Evolutionary conservation across 202 grass and related monocot genomes (phyloP), one percentile per base, ranked within the genome.

Genomic region (Schoenoplectus triqueter): DNA sequence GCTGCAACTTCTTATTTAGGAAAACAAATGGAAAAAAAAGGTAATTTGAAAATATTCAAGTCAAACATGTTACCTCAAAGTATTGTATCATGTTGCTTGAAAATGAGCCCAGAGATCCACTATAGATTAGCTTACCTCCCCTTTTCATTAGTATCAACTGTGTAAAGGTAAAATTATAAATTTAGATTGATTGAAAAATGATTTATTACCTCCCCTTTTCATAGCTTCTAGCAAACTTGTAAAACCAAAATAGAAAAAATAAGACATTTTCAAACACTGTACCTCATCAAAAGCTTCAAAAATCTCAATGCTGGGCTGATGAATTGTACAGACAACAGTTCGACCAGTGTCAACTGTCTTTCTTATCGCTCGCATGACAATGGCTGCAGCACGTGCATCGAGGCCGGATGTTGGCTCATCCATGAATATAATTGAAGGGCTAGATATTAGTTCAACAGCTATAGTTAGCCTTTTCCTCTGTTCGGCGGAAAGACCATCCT

Each of bases 61-160:
- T 19, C 22, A 51, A n/a, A 22, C 14, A 44, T 84, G 59, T 92
- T 93, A 98, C 95, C 92, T 95, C 88, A 7, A 98, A 98, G 87
- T 98, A 98, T 76, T 91, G 87, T 86, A 90, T 90, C 91, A 98
- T 93, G 69, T 92, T 92, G 11, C 67, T 84, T 64, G 92, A 98
- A 63, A 98, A 80, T 14, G 90, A 67, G 63, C 95, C 95, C 85
- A 95, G 61, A 50, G 88, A 87, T 78, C 92, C 95, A 80, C 51
- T 92, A 81, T 98, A 98, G 44, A 98, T 93, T 31, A 98, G 80
- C 81, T 92, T 83, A 31, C 93, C 95, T 60, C 95, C 91, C 90
- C 88, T 93, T 92, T 98, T 98, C 95, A 98, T 98, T 86, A 98
- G 87, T 68, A 98, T 66, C 80, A 98, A 89, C 95, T 98, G 82